Conservation (phyloP, 306 rosid species). For the Acacia confusa region DNA sequence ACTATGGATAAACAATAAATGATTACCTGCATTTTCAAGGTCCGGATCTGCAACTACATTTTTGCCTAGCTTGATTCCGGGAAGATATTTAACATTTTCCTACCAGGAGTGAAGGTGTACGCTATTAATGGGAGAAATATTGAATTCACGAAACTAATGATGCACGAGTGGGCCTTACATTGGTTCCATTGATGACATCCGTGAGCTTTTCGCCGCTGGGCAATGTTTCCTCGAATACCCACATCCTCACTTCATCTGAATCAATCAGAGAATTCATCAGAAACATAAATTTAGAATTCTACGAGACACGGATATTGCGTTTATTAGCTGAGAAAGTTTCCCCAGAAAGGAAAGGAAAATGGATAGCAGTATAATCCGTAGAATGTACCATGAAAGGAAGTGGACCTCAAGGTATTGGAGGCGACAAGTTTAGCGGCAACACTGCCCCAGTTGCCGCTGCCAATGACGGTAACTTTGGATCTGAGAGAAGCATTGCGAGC, state of each 20-base stretch:
- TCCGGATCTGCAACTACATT: conserved; percentile 93
- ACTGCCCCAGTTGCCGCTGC: conserved; percentile 97
- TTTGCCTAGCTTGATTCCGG: conserved; percentile 90
- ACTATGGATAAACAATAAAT: background rate
- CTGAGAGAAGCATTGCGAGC: conserved; percentile 30
- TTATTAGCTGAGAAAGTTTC: background rate
- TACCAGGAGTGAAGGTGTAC: conserved; percentile 24
- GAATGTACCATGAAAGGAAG: conserved; percentile 68
- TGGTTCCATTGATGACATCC: conserved; percentile 77
- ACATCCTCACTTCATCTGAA: conserved; percentile 96
- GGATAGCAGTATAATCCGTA: background rate
- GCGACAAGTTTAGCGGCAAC: conserved; percentile 95
- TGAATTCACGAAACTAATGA: conserved; percentile 1
- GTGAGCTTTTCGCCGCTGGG: conserved; percentile 88
- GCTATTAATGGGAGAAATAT: conserved; percentile 14
- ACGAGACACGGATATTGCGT: background rate
- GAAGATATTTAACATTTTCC: conserved; percentile 96
- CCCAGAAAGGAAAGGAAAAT: background rate
- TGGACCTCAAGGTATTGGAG: conserved; percentile 63
- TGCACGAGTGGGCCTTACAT: conserved; percentile 52
- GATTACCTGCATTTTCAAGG: conserved; percentile 77
- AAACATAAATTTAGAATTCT: background rate
- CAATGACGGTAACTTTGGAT: conserved; percentile 79
- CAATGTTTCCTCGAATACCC: conserved; percentile 92
- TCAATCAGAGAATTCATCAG: conserved; percentile 29